Conservation (phyloP, 2,329 filamentous ascomycete genomes). For the Hawksworthiomyces lignivorus region DNA sequence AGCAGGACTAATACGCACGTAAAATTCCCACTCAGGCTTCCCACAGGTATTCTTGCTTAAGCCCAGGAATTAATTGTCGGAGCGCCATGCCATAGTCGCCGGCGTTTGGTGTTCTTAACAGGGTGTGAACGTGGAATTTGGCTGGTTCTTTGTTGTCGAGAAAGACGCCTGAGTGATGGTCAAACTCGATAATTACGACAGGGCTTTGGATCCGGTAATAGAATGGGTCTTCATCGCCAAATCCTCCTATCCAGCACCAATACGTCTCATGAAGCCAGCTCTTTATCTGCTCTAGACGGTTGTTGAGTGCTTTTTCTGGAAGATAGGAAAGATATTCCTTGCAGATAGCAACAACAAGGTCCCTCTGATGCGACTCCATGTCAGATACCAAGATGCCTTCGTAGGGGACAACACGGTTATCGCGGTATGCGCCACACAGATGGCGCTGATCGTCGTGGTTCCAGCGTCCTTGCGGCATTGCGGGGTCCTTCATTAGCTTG, state of each 20-base stretch:
- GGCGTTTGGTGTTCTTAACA: conserved; percentile 62
- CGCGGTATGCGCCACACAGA: conserved; percentile 68
- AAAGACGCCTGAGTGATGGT: conserved; percentile 69
- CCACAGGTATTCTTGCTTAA: too few species aligned
- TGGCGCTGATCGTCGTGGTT: conserved; percentile 77
- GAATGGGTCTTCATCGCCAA: conserved; percentile 58
- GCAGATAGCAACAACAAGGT: conserved; percentile 50
- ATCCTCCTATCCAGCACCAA: conserved; percentile 72
- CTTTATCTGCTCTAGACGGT: conserved; percentile 47
- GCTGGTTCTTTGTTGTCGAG: conserved; percentile 63
- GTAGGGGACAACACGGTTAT: conserved; percentile 69
- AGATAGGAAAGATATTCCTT: conserved; percentile 62
- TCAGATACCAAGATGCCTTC: conserved; percentile 54
- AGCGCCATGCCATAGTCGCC: conserved; percentile 65
- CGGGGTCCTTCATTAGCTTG: conserved; percentile 51
- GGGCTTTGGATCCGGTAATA: conserved; percentile 74
- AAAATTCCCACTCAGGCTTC: too few species aligned
- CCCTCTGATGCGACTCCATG: conserved; percentile 41
- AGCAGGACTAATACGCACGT: too few species aligned
- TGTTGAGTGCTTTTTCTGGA: conserved; percentile 44
- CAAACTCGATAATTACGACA: conserved; percentile 67
- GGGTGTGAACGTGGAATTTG: conserved; percentile 52
- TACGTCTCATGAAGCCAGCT: conserved; percentile 61
- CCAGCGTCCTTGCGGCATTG: conserved; percentile 63
- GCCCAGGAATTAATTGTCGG: too few species aligned